Conservation (phyloP, 305 asterid genomes). For the Striga hermonthica region DNA sequence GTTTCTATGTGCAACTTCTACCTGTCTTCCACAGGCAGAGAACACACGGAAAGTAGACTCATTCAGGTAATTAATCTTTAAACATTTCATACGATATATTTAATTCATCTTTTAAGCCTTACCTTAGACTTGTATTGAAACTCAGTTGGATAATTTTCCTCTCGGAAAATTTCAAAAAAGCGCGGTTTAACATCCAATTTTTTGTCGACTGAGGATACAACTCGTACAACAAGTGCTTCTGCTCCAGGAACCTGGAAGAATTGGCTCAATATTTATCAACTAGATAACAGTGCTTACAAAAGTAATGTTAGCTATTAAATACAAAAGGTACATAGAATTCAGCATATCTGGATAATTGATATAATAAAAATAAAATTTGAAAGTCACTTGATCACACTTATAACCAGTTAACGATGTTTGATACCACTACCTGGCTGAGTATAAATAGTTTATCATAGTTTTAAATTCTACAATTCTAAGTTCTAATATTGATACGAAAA, state of each 20-base stretch:
- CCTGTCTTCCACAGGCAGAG: conserved; percentile 11
- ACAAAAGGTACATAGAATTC: conserved; percentile 15
- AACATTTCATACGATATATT: neutral
- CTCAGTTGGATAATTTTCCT: conserved; percentile 83
- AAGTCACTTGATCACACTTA: conserved; percentile 5
- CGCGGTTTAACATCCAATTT: conserved; percentile 90
- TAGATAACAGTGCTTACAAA: neutral
- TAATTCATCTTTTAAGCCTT: conserved; percentile 23
- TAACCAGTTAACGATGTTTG: neutral
- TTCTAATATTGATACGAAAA: neutral
- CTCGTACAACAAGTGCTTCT: conserved; percentile 89
- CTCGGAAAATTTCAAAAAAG: conserved; percentile 86
- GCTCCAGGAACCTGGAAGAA: conserved; percentile 85
- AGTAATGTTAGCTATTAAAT: conserved; percentile 1
- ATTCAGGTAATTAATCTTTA: conserved; percentile 5
- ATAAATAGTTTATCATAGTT: neutral
- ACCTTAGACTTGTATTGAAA: conserved; percentile 93
- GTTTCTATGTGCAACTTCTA: conserved; percentile 12
- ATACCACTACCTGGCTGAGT: conserved; percentile 7
- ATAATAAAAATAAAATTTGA: conserved; percentile 17
- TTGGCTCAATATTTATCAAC: conserved; percentile 25
- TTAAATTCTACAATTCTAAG: conserved; percentile 1
- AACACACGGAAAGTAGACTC: conserved; percentile 12
- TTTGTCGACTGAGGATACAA: conserved; percentile 96
- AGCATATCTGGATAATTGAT: conserved; percentile 9